A percentile compares a stretch with the other conserved stretches of the same genome.
Evolutionary conservation across 148 eudicot species (phyloP).

Genomic region (Nyssa sinensis): DNA sequence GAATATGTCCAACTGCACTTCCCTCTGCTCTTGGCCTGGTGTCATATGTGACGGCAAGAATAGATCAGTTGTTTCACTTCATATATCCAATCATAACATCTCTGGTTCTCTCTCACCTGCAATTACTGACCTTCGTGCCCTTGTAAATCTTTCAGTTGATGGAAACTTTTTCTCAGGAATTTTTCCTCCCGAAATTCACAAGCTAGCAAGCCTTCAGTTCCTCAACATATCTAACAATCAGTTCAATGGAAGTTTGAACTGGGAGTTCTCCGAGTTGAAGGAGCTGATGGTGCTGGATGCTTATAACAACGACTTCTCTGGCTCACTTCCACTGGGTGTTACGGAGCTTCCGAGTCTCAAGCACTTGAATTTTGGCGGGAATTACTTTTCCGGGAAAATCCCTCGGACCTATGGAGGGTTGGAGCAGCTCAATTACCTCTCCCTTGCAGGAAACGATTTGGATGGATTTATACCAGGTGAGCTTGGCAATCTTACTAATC

Average conservation of each 20-base stretch:
- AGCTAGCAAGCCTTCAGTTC: slow-evolving; percentile 34
- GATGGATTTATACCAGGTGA: slow-evolving; percentile 37
- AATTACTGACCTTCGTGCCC: slow-evolving; percentile 33
- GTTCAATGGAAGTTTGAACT: slow-evolving; percentile 48
- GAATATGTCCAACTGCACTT: slow-evolving; percentile 28
- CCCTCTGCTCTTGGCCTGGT: slow-evolving; percentile 41
- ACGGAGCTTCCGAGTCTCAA: slow-evolving; percentile 28
- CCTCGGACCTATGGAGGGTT: slow-evolving; percentile 40
- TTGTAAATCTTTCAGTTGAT: slow-evolving; percentile 32
- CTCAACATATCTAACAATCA: slow-evolving; percentile 60
- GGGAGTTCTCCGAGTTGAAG: slow-evolving; percentile 35
- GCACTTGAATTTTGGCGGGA: slow-evolving; percentile 54
- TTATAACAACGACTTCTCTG: slow-evolving; percentile 48
- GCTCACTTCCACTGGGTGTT: slow-evolving; percentile 36
- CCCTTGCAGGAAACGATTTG: slow-evolving; percentile 49
- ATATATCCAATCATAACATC: slow-evolving; percentile 47
- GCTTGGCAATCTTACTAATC: slow-evolving; percentile 41
- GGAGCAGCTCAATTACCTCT: slow-evolving; percentile 31
- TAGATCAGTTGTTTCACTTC: slow-evolving; percentile 29
- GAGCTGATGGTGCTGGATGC: slow-evolving; percentile 41
- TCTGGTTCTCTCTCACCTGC: slow-evolving; percentile 43
- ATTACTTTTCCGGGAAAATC: slow-evolving; percentile 51
- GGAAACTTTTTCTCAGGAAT: slow-evolving; percentile 35
- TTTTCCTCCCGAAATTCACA: slow-evolving; percentile 35
- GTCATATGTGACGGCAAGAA: slow-evolving; percentile 29